Evolutionary conservation across 148 eudicot species (phyloP).

Genomic region (Camellia granthamiana): DNA sequence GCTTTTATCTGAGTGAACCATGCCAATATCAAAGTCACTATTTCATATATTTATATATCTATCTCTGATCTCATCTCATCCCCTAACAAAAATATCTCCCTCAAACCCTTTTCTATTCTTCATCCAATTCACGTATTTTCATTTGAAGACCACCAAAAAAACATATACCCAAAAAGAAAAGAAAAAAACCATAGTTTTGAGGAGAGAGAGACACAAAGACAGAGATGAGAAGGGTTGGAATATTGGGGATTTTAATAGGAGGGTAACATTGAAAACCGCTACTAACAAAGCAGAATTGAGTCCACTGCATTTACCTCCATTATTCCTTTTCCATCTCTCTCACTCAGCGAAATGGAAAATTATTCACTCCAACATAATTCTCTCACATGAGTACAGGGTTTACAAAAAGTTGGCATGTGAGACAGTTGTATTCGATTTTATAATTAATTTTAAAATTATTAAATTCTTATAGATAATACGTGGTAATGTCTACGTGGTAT

Average conservation of each 20-base stretch:
- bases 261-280: slow-evolving; percentile 26
- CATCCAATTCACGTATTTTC: not conserved
- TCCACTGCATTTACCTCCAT: slow-evolving; percentile 39
- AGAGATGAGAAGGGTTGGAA: slow-evolving; percentile 9
- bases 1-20: slow-evolving; percentile 32
- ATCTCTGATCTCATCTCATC: too few species aligned
- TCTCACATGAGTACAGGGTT: too few species aligned
- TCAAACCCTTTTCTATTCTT: too few species aligned
- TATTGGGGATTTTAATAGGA: not conserved
- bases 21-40: slow-evolving; percentile 41
- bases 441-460: too few species aligned
- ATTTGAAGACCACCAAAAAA: not conserved
- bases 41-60: slow-evolving; percentile 15
- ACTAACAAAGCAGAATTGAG: slow-evolving; percentile 33
- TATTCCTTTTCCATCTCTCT: slow-evolving; percentile 3
- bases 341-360: too few species aligned
- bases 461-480: too few species aligned
- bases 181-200: too few species aligned
- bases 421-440: too few species aligned
- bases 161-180: not conserved
- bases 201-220: not conserved
- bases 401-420: too few species aligned
- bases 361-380: too few species aligned
- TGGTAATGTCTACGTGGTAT: too few species aligned
- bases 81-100: not conserved